A percentile compares a stretch with the other conserved stretches of the same genome.
Evolutionary conservation across 495 filamentous ascomycete genomes (phyloP).

Genomic region (Lentithecium fluviatile): DNA sequence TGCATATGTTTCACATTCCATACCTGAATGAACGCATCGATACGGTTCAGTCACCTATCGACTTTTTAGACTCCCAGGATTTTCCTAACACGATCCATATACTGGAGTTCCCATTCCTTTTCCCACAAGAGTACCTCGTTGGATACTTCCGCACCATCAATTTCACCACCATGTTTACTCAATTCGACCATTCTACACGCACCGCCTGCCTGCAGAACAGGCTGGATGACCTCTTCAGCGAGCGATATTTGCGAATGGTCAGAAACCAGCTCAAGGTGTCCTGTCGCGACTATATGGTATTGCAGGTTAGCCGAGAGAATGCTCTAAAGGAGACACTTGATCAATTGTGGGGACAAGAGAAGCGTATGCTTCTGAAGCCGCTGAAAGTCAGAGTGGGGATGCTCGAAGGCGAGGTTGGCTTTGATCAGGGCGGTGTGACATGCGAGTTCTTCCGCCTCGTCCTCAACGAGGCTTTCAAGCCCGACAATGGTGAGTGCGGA

Average conservation of each 20-base stretch:
- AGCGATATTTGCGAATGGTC: constrained; percentile 4
- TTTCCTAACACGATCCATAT: constrained; percentile 70
- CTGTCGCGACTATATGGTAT: constrained; percentile 68
- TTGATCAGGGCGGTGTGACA: constrained; percentile 91
- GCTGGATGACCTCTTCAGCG: constrained; percentile 49
- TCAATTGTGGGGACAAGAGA: constrained; percentile 82
- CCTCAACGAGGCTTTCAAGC: constrained; percentile 71
- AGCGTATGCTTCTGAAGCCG: constrained; percentile 76
- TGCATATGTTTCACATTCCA: constrained; percentile 69
- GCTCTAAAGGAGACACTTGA: constrained; percentile 78
- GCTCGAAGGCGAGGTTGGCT: constrained; percentile 77
- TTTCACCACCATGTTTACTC: constrained; percentile 73
- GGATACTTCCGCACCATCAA: constrained; percentile 90
- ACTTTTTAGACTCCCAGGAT: constrained; percentile 62
- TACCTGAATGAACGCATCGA: constrained; percentile 78
- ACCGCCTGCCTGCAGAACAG: constrained; percentile 53
- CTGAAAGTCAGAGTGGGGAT: constrained; percentile 85
- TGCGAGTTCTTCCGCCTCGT: constrained; percentile 91
- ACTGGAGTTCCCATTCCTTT: constrained; percentile 78
- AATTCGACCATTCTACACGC: constrained; percentile 69
- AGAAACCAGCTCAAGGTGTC: constrained; percentile 56
- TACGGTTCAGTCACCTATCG: constrained; percentile 67
- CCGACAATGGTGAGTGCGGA: constrained; percentile 63
- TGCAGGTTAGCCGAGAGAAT: constrained; percentile 69
- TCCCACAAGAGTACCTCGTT: constrained; percentile 67